Percentiles rank a stretch among this genome's conserved stretches.
phyloP scores from a whole-genome alignment of 2,329 filamentous ascomycete species.

The Neocucurbitaria cava region DNA sequence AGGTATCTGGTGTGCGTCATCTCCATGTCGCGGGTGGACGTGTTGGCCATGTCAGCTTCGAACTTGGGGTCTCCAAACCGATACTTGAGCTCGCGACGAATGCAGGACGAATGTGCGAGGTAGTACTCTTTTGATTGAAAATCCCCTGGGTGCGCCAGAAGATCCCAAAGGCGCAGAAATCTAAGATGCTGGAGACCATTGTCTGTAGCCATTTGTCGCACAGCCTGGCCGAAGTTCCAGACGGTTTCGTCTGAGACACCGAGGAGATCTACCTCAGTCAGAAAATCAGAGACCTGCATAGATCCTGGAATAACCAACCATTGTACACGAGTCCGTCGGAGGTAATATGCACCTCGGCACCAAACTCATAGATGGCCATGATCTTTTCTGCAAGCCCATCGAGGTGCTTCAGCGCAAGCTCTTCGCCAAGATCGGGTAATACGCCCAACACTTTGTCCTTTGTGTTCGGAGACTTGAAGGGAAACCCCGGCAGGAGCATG shows the following conservation, averaged over 20 bases:
- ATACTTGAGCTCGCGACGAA: conserved; percentile 32
- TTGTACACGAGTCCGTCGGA: conserved; percentile 55
- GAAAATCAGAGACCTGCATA: background rate
- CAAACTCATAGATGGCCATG: conserved; percentile 48
- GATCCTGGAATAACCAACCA: conserved; percentile 21
- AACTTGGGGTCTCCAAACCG: conserved; percentile 33
- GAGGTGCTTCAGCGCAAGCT: conserved; percentile 52
- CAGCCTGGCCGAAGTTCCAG: conserved; percentile 46
- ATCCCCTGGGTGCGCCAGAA: conserved; percentile 22
- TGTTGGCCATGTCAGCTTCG: conserved; percentile 40
- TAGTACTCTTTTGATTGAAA: conserved; percentile 30
- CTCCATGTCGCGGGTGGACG: conserved; percentile 32
- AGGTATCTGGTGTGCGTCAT: conserved; percentile 39
- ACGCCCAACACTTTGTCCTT: conserved; percentile 61
- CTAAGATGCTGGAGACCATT: conserved; percentile 27
- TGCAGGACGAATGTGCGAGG: conserved; percentile 27
- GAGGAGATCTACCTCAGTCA: conserved; percentile 45
- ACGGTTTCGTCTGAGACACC: conserved; percentile 52
- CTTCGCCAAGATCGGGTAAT: conserved; percentile 54
- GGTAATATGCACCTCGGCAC: conserved; percentile 51
- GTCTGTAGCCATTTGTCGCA: conserved; percentile 20
- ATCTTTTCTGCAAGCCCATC: conserved; percentile 53
- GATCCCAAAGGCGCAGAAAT: conserved; percentile 28
- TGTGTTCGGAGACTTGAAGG: conserved; percentile 67
- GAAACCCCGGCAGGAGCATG: conserved; percentile 62